A percentile compares a stretch with the other conserved stretches of the same genome.
Conservation (phyloP, 441 rosid genomes). For the Corymbia calophylla region DNA sequence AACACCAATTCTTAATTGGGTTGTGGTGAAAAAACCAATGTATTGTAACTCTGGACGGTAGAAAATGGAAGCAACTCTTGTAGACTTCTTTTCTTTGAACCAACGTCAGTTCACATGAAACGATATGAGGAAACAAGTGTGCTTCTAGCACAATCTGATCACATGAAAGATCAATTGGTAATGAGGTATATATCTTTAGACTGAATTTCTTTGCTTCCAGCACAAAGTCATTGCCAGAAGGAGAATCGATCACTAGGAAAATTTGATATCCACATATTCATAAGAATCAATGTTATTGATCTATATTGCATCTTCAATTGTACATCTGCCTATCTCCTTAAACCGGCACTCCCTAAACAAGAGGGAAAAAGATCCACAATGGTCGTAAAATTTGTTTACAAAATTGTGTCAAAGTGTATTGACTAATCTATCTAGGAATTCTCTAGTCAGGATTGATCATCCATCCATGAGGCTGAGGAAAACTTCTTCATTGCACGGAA, state of each 20-base stretch:
- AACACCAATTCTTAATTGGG: background rate
- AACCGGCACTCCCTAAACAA: background rate
- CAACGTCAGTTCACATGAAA: background rate
- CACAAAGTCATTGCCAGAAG: background rate
- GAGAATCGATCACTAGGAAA: background rate
- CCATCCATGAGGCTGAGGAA: background rate
- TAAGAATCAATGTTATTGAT: background rate
- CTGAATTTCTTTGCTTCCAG: background rate
- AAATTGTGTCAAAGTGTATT: background rate
- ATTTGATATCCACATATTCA: background rate
- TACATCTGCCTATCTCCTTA: background rate
- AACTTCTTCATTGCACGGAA: conserved; percentile 36
- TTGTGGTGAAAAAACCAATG: background rate
- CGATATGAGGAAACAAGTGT: background rate
- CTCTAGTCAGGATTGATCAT: background rate
- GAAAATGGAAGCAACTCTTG: background rate
- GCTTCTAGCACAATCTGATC: background rate
- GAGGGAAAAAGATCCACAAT: background rate
- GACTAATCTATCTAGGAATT: background rate
- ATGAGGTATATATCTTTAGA: background rate
- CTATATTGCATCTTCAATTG: background rate
- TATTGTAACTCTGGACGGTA: background rate
- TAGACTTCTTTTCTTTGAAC: background rate
- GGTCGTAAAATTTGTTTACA: background rate
- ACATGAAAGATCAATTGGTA: background rate